These are phyloP conservation scores for Drosera spatulata DNA, from an alignment of 179 eudicot species.

Conservation along the genomic window DNA sequence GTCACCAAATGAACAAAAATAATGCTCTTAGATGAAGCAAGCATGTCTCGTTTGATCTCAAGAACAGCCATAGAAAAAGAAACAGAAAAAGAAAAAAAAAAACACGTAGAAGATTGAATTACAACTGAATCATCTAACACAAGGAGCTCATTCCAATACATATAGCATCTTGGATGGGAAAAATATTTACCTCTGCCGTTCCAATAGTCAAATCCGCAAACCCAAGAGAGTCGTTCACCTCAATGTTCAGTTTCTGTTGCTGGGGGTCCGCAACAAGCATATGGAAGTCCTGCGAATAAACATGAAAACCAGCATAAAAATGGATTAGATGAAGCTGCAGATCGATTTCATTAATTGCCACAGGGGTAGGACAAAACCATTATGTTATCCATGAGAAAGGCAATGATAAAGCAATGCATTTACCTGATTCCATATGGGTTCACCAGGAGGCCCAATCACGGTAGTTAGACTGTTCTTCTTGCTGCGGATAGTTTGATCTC, in stretches of 20 bases:
- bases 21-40: too few relatives aligned
- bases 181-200: slow-evolving; percentile 53
- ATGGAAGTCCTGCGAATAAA: slow-evolving; percentile 59
- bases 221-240: slow-evolving; percentile 81
- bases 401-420: slow-evolving; percentile 5
- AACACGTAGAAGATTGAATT: too few relatives aligned
- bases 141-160: neutral
- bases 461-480: slow-evolving; percentile 97
- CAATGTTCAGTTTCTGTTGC: slow-evolving; percentile 58
- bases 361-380: neutral
- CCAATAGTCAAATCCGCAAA: slow-evolving; percentile 70
- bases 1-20: too few relatives aligned
- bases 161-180: neutral
- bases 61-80: too few relatives aligned
- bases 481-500: slow-evolving; percentile 85
- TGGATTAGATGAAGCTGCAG: neutral
- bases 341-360: neutral
- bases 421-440: slow-evolving; percentile 99
- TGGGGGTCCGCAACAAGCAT: slow-evolving; percentile 80
- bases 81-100: too few relatives aligned
- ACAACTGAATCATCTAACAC: too few relatives aligned
- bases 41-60: too few relatives aligned
- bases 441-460: slow-evolving; percentile 92
- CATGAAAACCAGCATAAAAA: neutral
- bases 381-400: neutral